phyloP scores from a whole-genome alignment of 2,329 filamentous ascomycete species.

The Nannizziopsis arthrosporioides region DNA sequence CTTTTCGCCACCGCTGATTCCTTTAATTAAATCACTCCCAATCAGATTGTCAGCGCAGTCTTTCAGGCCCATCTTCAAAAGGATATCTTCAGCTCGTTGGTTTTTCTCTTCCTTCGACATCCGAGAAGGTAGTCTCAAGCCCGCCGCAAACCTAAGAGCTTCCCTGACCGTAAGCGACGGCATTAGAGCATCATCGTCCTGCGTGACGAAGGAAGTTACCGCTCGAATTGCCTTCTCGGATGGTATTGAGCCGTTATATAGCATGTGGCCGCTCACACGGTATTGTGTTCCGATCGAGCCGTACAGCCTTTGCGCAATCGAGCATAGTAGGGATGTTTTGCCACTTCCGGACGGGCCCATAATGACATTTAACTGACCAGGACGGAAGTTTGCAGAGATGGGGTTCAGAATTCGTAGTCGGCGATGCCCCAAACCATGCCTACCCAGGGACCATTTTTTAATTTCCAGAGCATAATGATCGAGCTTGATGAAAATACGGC shows the following conservation, averaged over 20 bases:
- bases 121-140: constrained; percentile 56
- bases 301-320: constrained; percentile 57
- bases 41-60: constrained; percentile 67
- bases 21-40: constrained; percentile 60
- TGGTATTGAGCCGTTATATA: constrained; percentile 58
- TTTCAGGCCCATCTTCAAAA: constrained; percentile 64
- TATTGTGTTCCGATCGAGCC: constrained; percentile 53
- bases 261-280: constrained; percentile 48
- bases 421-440: constrained; percentile 30
- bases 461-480: constrained; percentile 53
- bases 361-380: constrained; percentile 60
- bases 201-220: constrained; percentile 64
- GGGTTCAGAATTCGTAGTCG: constrained; percentile 50
- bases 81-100: constrained; percentile 55
- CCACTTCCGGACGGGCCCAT: constrained; percentile 71
- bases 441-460: constrained; percentile 47
- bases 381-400: constrained; percentile 53
- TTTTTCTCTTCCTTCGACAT: constrained; percentile 59
- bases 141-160: constrained; percentile 59
- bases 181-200: constrained; percentile 64
- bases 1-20: constrained; percentile 70
- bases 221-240: constrained; percentile 58
- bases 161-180: constrained; percentile 66
- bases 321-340: constrained; percentile 63
- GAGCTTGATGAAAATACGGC: constrained; percentile 54